Evolutionary conservation across 2,329 filamentous ascomycete genomes (phyloP).

Genomic region (Pestalotiopsis sp.): DNA sequence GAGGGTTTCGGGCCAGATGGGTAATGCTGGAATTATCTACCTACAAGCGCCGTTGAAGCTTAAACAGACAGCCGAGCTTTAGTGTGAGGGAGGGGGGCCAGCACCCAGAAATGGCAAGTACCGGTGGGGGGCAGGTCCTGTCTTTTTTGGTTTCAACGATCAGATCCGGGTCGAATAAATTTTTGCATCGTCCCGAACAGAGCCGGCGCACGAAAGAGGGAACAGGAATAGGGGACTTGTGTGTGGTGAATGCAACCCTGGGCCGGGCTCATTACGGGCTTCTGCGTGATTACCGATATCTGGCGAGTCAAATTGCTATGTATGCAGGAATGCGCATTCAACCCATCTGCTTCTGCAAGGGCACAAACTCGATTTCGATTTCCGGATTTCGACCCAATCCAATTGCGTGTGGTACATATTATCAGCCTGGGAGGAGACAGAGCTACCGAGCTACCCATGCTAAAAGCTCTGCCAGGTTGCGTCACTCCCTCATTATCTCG

Average conservation of each 20-base stretch:
- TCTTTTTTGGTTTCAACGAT: neutral
- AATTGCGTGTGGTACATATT: neutral
- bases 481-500: neutral
- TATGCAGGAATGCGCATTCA: too few species aligned
- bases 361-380: neutral
- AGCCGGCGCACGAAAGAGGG: neutral
- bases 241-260: neutral
- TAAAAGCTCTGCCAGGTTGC: neutral
- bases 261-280: neutral
- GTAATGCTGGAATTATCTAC: neutral
- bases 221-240: neutral
- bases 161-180: neutral
- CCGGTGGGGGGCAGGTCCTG: neutral
- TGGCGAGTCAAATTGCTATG: neutral
- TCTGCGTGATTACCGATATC: neutral
- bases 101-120: neutral
- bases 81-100: neutral
- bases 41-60: neutral
- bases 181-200: neutral
- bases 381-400: neutral
- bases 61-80: neutral
- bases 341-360: neutral
- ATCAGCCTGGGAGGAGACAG: neutral
- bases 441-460: neutral
- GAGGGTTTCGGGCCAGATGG: neutral